A percentile compares a stretch with the other conserved stretches of the same genome.
These are phyloP conservation scores for Lasiodiplodia citricola DNA, from an alignment of 2,329 filamentous ascomycete genomes.

Conservation along the genomic window DNA sequence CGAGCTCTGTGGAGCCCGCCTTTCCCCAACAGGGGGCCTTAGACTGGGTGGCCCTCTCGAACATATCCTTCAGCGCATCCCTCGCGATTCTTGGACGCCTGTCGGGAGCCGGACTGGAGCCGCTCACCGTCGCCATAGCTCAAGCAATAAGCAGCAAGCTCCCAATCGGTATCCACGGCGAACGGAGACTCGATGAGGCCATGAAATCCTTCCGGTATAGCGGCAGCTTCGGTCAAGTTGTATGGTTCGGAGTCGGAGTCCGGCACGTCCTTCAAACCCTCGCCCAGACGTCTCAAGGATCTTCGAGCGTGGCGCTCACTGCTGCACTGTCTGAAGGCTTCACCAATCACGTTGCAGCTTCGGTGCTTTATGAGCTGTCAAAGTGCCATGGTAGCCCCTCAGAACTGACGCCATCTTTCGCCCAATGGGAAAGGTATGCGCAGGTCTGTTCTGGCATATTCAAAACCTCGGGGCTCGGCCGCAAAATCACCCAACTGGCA, in stretches of 20 bases:
- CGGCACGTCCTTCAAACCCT: conserved; percentile 28
- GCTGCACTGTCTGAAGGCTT: conserved; percentile 11
- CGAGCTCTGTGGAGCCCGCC: no score
- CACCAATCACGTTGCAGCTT: not conserved
- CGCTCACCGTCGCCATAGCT: conserved; percentile 29
- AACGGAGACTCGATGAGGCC: conserved; percentile 27
- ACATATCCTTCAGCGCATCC: conserved; percentile 22
- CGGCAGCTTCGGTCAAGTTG: conserved; percentile 22
- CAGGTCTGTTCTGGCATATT: conserved; percentile 24
- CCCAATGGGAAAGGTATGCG: conserved; percentile 26
- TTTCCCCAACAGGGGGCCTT: conserved; percentile 25
- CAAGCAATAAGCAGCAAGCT: conserved; percentile 26
- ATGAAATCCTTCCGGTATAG: conserved; percentile 25
- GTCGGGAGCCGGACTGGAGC: conserved; percentile 28
- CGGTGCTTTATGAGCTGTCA: conserved; percentile 26
- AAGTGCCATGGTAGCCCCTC: conserved; percentile 18
- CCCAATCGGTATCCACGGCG: conserved; percentile 27
- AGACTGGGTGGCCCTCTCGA: conserved; percentile 27
- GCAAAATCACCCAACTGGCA: conserved; percentile 18
- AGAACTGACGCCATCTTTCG: conserved; percentile 25
- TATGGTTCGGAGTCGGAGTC: conserved; percentile 30
- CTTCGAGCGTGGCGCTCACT: conserved; percentile 26
- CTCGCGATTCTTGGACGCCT: conserved; percentile 27
- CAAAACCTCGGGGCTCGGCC: conserved; percentile 20
- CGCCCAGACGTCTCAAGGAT: conserved; percentile 29